A percentile compares a stretch with the other conserved stretches of the same genome.
These are phyloP conservation scores for Jatropha podagrica DNA, from an alignment of 441 rosid species.

Conservation along the genomic window DNA sequence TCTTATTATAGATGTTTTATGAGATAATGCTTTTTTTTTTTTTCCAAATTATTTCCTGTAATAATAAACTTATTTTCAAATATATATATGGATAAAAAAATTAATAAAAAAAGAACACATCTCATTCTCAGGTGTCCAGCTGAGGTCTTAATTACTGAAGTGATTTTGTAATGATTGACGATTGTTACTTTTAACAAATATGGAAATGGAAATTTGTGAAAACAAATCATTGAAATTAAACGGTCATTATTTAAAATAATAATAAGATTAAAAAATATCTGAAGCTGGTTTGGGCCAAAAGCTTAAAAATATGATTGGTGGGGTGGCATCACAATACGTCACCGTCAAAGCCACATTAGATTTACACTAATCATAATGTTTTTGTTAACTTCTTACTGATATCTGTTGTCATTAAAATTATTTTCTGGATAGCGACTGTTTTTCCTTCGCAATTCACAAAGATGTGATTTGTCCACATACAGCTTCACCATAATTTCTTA, in stretches of 20 bases:
- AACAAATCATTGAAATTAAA: constrained; percentile 1
- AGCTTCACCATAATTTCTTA: not conserved
- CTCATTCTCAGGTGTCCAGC: not conserved
- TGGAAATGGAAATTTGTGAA: not conserved
- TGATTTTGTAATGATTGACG: constrained; percentile 5
- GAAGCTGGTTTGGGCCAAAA: not conserved
- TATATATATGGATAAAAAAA: too few species aligned
- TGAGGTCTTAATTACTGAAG: not conserved
- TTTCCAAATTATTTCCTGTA: too few species aligned
- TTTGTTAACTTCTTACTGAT: not conserved
- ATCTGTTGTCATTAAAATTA: not conserved
- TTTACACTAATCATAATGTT: not conserved
- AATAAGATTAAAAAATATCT: not conserved
- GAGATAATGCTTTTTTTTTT: too few species aligned
- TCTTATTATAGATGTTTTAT: too few species aligned
- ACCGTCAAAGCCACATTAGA: not conserved
- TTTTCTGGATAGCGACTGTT: not conserved
- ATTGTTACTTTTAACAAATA: not conserved
- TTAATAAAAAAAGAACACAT: too few species aligned
- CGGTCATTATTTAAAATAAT: not conserved
- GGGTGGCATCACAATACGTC: not conserved
- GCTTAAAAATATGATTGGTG: not conserved
- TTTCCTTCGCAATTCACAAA: not conserved
- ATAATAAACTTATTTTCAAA: too few species aligned
- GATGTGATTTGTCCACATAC: constrained; percentile 2